A percentile compares a stretch with the other conserved stretches of the same genome.
These are phyloP conservation scores for Debaryomyces robertsiae DNA, from an alignment of 1,139 yeast genomes.

Conservation along the genomic window DNA sequence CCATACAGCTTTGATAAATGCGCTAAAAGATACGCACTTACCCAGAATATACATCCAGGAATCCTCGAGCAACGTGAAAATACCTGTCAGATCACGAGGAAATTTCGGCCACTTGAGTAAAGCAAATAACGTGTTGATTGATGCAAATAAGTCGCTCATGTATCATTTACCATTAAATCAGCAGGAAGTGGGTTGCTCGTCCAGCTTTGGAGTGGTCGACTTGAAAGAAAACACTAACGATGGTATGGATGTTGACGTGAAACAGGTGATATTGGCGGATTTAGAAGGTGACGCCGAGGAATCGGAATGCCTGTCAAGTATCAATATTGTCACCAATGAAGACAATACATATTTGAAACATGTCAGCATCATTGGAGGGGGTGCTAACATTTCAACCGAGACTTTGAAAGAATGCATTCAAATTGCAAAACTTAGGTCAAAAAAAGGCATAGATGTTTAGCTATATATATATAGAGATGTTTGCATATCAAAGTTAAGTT, in stretches of 20 bases:
- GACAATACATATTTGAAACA: conserved; percentile 26
- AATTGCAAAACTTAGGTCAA: conserved; percentile 40
- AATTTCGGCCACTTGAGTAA: conserved; percentile 51
- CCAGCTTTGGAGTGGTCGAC: conserved; percentile 66
- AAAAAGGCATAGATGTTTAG: conserved; percentile 8
- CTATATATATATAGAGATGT: conserved; percentile 2
- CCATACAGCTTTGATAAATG: conserved; percentile 68
- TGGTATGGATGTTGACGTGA: conserved; percentile 22
- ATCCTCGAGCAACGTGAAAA: conserved; percentile 49
- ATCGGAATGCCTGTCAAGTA: conserved; percentile 43
- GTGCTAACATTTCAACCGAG: conserved; percentile 48
- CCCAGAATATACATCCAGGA: conserved; percentile 72
- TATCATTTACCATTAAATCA: conserved; percentile 37
- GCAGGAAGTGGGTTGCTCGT: conserved; percentile 47
- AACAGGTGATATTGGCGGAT: conserved; percentile 59
- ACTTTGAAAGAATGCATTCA: conserved; percentile 48
- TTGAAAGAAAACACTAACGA: conserved; percentile 30
- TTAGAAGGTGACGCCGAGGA: conserved; percentile 84
- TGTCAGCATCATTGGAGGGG: conserved; percentile 44
- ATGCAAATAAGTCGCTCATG: conserved; percentile 26
- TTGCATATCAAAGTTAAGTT: too few species aligned
- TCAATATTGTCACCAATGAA: conserved; percentile 37
- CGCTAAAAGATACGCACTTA: conserved; percentile 59
- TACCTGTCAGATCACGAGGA: conserved; percentile 55
- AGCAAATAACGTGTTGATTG: conserved; percentile 34